Conservation (phyloP, 306 rosid genomes). For the Dryas drummondii region DNA sequence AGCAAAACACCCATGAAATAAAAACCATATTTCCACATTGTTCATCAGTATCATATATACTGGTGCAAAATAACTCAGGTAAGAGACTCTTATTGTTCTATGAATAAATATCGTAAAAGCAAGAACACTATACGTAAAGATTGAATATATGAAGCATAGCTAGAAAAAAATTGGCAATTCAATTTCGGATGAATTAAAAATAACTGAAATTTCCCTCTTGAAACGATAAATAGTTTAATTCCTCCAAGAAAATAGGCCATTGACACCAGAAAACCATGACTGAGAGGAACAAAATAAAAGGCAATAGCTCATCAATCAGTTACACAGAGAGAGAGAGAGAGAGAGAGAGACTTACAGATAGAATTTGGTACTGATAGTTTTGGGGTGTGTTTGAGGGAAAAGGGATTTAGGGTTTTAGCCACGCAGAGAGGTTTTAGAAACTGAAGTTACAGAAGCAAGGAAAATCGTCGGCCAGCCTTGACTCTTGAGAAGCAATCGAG, state of each 20-base stretch:
- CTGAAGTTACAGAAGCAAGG: neutral
- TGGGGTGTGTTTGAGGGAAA: neutral
- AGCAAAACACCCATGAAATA: neutral
- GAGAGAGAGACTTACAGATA: neutral
- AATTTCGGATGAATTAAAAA: neutral
- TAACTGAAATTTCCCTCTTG: neutral
- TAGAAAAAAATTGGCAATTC: neutral
- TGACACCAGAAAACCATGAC: neutral
- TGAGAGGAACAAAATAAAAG: neutral
- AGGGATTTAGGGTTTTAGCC: constrained; percentile 5
- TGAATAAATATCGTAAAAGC: neutral
- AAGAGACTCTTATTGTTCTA: neutral
- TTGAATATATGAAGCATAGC: neutral
- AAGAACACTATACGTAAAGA: neutral
- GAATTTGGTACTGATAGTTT: neutral
- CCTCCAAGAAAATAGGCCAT: neutral
- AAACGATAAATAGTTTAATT: neutral
- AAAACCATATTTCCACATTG: neutral
- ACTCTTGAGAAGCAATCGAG: neutral
- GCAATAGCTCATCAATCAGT: neutral
- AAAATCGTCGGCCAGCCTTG: neutral
- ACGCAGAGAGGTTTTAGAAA: neutral
- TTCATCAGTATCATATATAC: neutral
- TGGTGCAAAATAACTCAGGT: neutral
- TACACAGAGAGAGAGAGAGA: neutral